Conservation (phyloP, 148 eudicot genomes). For the Vaccinium corymbosum region DNA sequence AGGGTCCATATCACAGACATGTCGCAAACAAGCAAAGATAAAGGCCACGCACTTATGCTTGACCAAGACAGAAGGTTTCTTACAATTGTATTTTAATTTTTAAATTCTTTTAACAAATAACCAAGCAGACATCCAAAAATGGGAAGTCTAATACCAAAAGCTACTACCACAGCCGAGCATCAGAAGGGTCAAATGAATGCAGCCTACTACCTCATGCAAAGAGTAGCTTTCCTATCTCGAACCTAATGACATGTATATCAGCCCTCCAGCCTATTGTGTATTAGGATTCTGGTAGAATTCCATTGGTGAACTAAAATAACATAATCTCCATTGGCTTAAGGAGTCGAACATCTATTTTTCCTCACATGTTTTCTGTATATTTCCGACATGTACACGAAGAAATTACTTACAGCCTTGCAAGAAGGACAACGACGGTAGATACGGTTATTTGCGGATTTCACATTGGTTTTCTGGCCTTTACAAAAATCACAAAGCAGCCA, state of each 20-base stretch:
- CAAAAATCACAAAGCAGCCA: conserved; percentile 94
- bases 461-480: conserved; percentile 79
- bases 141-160: neutral
- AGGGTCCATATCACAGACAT: neutral
- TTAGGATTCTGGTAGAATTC: neutral
- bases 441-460: conserved; percentile 60
- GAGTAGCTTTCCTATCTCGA: neutral
- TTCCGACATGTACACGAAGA: neutral
- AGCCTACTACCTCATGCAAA: neutral
- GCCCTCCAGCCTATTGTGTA: neutral
- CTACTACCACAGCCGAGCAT: neutral
- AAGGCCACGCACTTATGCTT: neutral
- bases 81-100: neutral
- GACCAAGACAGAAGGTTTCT: neutral
- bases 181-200: neutral
- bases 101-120: neutral
- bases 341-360: neutral
- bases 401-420: conserved; percentile 74
- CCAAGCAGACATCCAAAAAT: neutral
- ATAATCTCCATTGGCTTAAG: neutral
- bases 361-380: neutral
- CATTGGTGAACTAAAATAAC: neutral
- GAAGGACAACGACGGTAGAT: conserved; percentile 88
- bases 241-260: neutral
- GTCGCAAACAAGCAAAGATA: conserved; percentile 2